These are phyloP conservation scores for Nigrospora oryzae DNA, from an alignment of 2,329 filamentous ascomycete genomes.

Conservation along the genomic window DNA sequence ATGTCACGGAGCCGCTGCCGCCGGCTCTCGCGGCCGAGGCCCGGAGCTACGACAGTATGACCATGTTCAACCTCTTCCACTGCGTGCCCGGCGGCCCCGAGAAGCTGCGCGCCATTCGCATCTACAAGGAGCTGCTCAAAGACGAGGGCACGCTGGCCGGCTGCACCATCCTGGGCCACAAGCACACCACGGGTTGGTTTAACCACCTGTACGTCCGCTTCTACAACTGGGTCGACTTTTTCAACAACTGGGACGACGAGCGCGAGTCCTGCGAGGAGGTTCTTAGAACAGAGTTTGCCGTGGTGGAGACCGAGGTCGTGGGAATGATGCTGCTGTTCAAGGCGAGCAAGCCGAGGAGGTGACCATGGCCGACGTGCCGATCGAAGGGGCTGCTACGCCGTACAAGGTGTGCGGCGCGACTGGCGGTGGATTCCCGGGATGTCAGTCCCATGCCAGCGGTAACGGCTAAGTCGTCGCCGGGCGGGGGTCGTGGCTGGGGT, in stretches of 20 bases:
- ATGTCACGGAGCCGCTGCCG: constrained; percentile 24
- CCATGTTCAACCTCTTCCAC: constrained; percentile 33
- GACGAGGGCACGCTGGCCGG: constrained; percentile 27
- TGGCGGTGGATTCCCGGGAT: no score
- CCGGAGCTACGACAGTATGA: constrained; percentile 30
- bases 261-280: constrained; percentile 21
- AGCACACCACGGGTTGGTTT: constrained; percentile 15
- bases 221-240: constrained; percentile 26
- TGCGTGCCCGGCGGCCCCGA: constrained; percentile 24
- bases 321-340: constrained; percentile 29
- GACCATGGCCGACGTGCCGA: no score
- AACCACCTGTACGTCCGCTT: constrained; percentile 15
- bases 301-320: constrained; percentile 28
- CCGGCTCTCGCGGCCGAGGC: constrained; percentile 10
- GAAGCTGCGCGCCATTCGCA: constrained; percentile 21
- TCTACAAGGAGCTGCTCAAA: constrained; percentile 21
- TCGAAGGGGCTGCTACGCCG: no score
- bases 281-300: constrained; percentile 24
- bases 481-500: no score
- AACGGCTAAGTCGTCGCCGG: no score
- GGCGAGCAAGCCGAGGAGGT: constrained; percentile 18
- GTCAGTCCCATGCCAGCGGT: no score
- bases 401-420: no score
- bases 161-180: constrained; percentile 25
- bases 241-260: constrained; percentile 29